phyloP scores from a whole-genome alignment of 225 moss, liverwort and hornwort genomes.

The Bryum argenteum region DNA sequence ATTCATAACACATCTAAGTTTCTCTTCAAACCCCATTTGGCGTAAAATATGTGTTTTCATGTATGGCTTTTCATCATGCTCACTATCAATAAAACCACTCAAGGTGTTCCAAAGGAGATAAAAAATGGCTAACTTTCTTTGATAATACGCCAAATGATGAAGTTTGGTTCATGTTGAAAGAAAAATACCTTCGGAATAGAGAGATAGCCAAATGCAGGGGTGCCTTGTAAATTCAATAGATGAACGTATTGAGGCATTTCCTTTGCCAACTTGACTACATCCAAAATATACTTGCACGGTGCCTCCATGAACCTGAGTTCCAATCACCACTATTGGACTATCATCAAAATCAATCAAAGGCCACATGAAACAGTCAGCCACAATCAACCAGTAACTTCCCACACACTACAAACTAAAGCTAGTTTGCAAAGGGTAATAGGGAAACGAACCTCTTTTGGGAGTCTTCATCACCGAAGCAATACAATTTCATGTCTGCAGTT shows the following conservation, averaged over 20 bases:
- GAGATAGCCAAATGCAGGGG: slow-evolving; percentile 46
- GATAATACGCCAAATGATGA: too few relatives aligned
- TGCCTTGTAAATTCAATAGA: slow-evolving; percentile 45
- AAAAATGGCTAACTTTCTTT: too few relatives aligned
- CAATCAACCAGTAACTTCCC: too few relatives aligned
- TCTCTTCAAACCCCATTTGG: too few relatives aligned
- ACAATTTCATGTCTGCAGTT: slow-evolving; percentile 54
- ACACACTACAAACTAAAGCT: too few relatives aligned
- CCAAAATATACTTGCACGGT: slow-evolving; percentile 52
- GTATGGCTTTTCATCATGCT: too few relatives aligned
- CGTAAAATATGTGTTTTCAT: too few relatives aligned
- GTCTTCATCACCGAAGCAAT: slow-evolving; percentile 57
- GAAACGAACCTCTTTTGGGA: slow-evolving; percentile 52
- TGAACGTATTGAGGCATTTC: slow-evolving; percentile 60
- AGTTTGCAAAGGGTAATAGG: too few relatives aligned
- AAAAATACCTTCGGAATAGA: slow-evolving; percentile 60
- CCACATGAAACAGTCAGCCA: not conserved
- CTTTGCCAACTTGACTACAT: slow-evolving; percentile 39
- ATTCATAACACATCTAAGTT: too few relatives aligned
- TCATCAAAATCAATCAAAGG: not conserved
- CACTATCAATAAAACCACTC: too few relatives aligned
- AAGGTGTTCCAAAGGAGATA: too few relatives aligned
- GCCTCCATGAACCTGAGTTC: slow-evolving; percentile 52
- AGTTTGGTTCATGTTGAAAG: too few relatives aligned
- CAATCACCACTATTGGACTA: not conserved